Base-by-base conservation (phyloP, 73 alveolate genomes). In the Vitrella brassicaformis region DNA sequence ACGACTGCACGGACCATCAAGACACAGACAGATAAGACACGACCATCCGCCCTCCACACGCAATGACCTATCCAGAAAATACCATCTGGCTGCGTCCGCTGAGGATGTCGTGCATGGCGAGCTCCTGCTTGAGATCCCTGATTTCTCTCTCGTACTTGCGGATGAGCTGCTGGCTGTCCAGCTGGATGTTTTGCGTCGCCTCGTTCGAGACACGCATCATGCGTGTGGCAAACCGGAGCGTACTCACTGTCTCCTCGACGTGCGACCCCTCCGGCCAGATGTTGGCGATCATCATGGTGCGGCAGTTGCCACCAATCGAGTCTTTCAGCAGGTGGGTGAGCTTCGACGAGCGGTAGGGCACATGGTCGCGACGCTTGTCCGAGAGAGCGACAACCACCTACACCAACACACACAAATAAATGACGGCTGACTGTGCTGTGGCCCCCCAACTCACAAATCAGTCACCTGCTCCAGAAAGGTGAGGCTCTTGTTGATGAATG, bases 281-380 rank as follows among this genome's bases (percentile, higher is more conserved):
- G 78, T 94, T 95, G 22, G 99, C 99, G 26, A 97, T 90, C 99
- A 97, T 97, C 71, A 91, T 79, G 19, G 99, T 97, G 81, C 91
- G 95, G 80, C 98, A 93, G 82, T 97, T 97, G 31, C 99, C 99
- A 32, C 99, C 99, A 28, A 97, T 87, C 9, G 99, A 94, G 87
- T 97, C 99, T 14, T 39, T 39, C 56, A 39, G 56, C 56, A 39
- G 4, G 56, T 39, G 56, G 56, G 56, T 97, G 30, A 97, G 92
- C 89, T 94, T 95, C 67, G 98, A 89, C 81, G 94, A 94, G 71
- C 99, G 83, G 84, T 94, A 93, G 31, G 99, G 99, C 67, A 95
- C 91, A 86, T 97, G 98, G 76, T 94, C 99, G 72, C 98, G 90
- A 47, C 86, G 71, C 84, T 90, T 91, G 71, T 92, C 98, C 47